Evolutionary conservation across 805 yeast genomes (phyloP), one percentile per base, ranked within the genome.

Genomic region (Candida namnaoensis): DNA sequence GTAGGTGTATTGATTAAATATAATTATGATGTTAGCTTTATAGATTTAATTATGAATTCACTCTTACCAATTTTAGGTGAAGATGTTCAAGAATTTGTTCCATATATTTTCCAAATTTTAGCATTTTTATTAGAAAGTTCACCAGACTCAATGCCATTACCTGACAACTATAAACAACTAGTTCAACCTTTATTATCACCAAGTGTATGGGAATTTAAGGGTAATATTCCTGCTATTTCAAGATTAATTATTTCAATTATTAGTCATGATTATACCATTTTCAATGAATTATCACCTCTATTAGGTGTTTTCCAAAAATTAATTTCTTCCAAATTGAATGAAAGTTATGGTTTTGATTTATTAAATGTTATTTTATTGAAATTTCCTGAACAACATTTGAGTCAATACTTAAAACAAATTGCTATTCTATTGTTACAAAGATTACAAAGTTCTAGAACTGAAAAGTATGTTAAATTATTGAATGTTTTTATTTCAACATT

Each of bases 231-330:
- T 3, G 97, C 96, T 2, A 77, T 91, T 19, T 82, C 95, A 0
- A 76, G 96, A 51, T 67, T 93, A 40, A 66, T 93, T 34, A 73
- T 78, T 42, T 79, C 87, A 7, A 79, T 91, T 19, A 63, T 79
- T n/a, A 54, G 59, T 27, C 58, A 58, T 14, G 69, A 69, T 35
- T 50, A 53, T 9, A 41, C 50, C 3, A 51, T 61, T 2, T 70
- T 64, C 38, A 51, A 54, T n/a, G 73, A 70, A 38, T 58, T 88
- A 35, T 75, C 84, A 32, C 95, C 97, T 4, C 74, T 93, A 28
- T 67, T 93, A 35, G 99, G 99, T 34, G 95, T 93, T n/a, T 95
- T 87, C 69, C 99, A 95, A 65, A 88, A 90, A 59, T 68, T 93
- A 49, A 78, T 93, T 40, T 79, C 96, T 1, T 87, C 97, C 0